Evolutionary conservation across 2,329 filamentous ascomycete genomes (phyloP).

Genomic region (Setomelanomma holmii): DNA sequence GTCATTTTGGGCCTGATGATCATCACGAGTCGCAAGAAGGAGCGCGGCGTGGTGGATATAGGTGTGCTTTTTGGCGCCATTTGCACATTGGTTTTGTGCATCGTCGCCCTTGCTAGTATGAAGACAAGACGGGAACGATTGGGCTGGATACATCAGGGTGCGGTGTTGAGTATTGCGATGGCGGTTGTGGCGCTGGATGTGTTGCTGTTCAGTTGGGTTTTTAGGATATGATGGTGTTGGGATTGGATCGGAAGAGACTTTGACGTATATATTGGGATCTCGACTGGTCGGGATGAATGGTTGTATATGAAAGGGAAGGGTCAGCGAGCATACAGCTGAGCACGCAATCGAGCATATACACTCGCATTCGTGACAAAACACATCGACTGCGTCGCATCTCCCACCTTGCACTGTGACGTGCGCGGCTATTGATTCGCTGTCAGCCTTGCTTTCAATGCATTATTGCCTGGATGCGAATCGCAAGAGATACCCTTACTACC

Average conservation of each 20-base stretch:
- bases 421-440: not conserved
- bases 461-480: not conserved
- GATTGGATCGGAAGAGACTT: too few relatives aligned
- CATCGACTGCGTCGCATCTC: too few relatives aligned
- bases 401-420: too few relatives aligned
- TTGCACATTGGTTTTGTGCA: constrained; percentile 61
- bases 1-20: constrained; percentile 71
- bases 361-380: too few relatives aligned
- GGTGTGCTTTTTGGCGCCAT: constrained; percentile 75
- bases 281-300: too few relatives aligned
- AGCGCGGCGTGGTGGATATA: constrained; percentile 74
- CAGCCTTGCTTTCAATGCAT: not conserved
- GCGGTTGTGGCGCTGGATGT: constrained; percentile 38
- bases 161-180: constrained; percentile 32
- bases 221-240: not conserved
- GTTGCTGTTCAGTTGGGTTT: constrained; percentile 39
- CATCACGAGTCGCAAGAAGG: constrained; percentile 70
- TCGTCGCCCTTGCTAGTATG: constrained; percentile 42
- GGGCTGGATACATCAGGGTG: constrained; percentile 41
- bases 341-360: too few relatives aligned
- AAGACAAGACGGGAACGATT: constrained; percentile 36
- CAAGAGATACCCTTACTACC: not conserved
- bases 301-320: too few relatives aligned
- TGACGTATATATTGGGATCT: too few relatives aligned
- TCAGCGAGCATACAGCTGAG: too few relatives aligned